Conservation (phyloP, 371 early-diverging fungal species). For the Mucor mucedo region DNA sequence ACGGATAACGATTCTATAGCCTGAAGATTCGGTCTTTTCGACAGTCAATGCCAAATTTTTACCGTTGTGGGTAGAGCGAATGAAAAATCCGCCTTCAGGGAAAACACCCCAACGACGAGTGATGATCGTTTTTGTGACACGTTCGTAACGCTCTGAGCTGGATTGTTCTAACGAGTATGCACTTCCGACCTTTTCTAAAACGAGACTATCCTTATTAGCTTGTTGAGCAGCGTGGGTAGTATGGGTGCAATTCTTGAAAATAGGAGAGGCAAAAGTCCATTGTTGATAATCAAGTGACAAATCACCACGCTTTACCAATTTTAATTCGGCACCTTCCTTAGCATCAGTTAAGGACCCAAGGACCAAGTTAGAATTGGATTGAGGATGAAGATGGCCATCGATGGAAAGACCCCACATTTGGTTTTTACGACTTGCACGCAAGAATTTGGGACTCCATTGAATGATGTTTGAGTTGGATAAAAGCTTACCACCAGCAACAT, state of each 20-base stretch:
- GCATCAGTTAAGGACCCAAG: slow-evolving; percentile 28
- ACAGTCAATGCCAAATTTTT: slow-evolving; percentile 47
- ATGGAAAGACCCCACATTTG: slow-evolving; percentile 54
- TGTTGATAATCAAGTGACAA: slow-evolving; percentile 34
- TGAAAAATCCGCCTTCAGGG: slow-evolving; percentile 47
- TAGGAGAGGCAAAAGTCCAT: slow-evolving; percentile 48
- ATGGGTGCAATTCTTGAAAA: slow-evolving; percentile 32
- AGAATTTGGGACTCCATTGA: slow-evolving; percentile 44
- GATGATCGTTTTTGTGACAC: slow-evolving; percentile 34
- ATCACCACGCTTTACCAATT: slow-evolving; percentile 38
- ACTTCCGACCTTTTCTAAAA: slow-evolving; percentile 15
- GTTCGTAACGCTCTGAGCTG: slow-evolving; percentile 37
- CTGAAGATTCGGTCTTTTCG: slow-evolving; percentile 17
- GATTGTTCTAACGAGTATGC: slow-evolving; percentile 28
- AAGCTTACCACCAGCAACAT: slow-evolving; percentile 54
- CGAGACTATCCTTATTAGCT: slow-evolving; percentile 19
- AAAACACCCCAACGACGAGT: slow-evolving; percentile 54
- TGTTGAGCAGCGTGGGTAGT: slow-evolving; percentile 26
- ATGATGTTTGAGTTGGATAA: slow-evolving; percentile 36
- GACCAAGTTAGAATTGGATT: slow-evolving; percentile 39
- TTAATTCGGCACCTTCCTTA: slow-evolving; percentile 34
- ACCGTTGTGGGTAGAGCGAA: slow-evolving; percentile 35
- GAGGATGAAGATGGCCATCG: slow-evolving; percentile 50
- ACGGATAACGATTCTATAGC: slow-evolving; percentile 35
- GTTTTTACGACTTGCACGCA: slow-evolving; percentile 45